Percentiles rank a stretch among this genome's conserved stretches.
These are phyloP conservation scores for Colletotrichum neosansevieriae DNA, from an alignment of 2,329 filamentous ascomycete genomes.

Conservation along the genomic window DNA sequence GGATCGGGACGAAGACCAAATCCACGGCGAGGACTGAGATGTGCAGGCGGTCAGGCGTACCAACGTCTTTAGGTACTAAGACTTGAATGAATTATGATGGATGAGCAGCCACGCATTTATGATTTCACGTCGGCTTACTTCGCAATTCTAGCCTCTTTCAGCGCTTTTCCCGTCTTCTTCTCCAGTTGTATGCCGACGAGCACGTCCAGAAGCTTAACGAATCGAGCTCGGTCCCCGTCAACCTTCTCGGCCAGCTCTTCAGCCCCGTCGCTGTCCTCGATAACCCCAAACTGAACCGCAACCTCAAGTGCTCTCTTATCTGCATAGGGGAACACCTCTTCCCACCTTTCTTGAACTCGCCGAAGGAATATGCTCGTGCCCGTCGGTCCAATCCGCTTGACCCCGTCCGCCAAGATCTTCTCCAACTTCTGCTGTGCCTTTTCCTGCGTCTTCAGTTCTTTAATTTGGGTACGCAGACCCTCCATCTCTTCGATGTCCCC, in stretches of 20 bases:
- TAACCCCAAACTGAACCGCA: background rate
- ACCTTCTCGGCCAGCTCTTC: background rate
- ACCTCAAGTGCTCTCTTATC: constrained; percentile 9
- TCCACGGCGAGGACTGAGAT: background rate
- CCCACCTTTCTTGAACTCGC: constrained; percentile 15
- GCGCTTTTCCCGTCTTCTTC: constrained; percentile 12
- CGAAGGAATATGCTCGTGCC: constrained; percentile 7
- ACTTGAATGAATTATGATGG: constrained; percentile 30
- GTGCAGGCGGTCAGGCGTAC: background rate
- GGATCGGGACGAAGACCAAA: background rate
- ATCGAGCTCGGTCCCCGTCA: background rate
- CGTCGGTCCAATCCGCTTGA: constrained; percentile 22
- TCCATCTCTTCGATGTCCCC: background rate
- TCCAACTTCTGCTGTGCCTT: constrained; percentile 6
- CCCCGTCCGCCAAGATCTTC: constrained; percentile 4
- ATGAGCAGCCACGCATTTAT: background rate
- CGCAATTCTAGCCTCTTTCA: background rate
- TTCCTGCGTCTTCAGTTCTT: accelerated
- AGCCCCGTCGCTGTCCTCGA: background rate
- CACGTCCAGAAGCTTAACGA: constrained; percentile 24
- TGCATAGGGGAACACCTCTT: constrained; percentile 23
- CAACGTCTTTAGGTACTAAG: background rate
- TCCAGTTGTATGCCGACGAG: constrained; percentile 27
- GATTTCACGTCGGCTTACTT: background rate
- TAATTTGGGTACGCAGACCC: background rate